A percentile compares a stretch with the other conserved stretches of the same genome.
phyloP scores from a whole-genome alignment of 192 early-diverging fungal genomes.

The Rhizoclosmatium globosum region DNA sequence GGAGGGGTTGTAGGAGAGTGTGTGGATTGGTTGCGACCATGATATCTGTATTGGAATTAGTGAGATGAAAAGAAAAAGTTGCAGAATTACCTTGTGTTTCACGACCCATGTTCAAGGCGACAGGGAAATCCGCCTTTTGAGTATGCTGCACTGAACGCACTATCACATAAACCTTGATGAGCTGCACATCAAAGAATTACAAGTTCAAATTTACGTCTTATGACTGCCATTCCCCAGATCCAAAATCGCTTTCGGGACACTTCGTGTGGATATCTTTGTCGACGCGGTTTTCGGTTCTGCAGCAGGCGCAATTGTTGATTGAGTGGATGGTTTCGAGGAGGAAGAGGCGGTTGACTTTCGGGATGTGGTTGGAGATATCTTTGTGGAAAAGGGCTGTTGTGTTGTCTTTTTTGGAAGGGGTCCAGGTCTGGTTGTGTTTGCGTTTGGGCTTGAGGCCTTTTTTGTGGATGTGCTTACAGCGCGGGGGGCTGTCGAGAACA shows the following conservation, averaged over 20 bases:
- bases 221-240: conserved; percentile 12
- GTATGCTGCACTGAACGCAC: conserved; percentile 46
- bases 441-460: background rate
- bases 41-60: conserved; percentile 19
- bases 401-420: too few species aligned
- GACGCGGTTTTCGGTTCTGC: conserved; percentile 12
- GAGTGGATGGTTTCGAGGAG: background rate
- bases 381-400: too few species aligned
- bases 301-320: conserved; percentile 21
- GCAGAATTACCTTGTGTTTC: conserved; percentile 49
- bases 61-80: background rate
- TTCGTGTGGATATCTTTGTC: conserved; percentile 30
- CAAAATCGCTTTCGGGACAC: conserved; percentile 29
- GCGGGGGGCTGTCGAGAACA: conserved; percentile 36
- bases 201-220: conserved; percentile 4
- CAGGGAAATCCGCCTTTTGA: conserved; percentile 49
- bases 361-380: background rate
- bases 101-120: conserved; percentile 49
- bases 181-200: background rate
- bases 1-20: conserved; percentile 47
- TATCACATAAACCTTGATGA: background rate
- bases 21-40: conserved; percentile 35
- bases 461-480: background rate
- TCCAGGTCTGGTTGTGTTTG: too few species aligned
- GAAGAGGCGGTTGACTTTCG: background rate